Evolutionary conservation across 2,329 filamentous ascomycete genomes (phyloP), one percentile per base, ranked within the genome.

Genomic region (Fusarium chuoi): DNA sequence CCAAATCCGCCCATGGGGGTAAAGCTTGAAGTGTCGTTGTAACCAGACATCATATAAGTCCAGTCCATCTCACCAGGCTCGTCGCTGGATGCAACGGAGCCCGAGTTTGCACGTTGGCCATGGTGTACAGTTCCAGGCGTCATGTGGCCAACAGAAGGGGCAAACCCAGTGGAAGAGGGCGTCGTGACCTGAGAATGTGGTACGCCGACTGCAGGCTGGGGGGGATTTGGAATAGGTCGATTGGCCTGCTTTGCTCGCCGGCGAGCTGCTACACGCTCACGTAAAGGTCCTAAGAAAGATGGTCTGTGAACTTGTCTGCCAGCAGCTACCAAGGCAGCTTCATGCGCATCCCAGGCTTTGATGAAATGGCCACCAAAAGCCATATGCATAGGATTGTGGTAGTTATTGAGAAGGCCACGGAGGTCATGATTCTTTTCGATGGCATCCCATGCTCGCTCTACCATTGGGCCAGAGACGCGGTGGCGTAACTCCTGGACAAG

Each of bases 301-400:
- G 88, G 88, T 18, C 82, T 81, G 22, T 81, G 75, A 6, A 85
- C 68, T 4, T 82, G 79, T 36, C 83, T 84, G 2, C 88, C 88
- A 12, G 82, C 79, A 57, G 83, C 82, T 9, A 81, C 71, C 71
- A 87, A 84, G 18, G 86, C 86, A 5, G 84, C 82, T 73, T 87
- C 87, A 62, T 87, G 86, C 6, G 87, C 88, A 48, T 88, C 86
- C 90, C 90, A 92, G 0, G 90, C 89, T 75, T 90, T 91, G 65
- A 92, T 81, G 45, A 92, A 88, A 24, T 89, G 84, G 26, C 84
- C 83, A 3, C 87, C 87, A 69, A 92, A 90, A 2, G 87, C 87
- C 36, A 87, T 81, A 74, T 90, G 89, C 81, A 91, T 84, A 12
- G 89, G 89, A 48, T 84, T 90, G 56, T 86, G 85, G 54, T 87